Conservation (phyloP, 179 eudicot species). For the Spinacia oleracea region DNA sequence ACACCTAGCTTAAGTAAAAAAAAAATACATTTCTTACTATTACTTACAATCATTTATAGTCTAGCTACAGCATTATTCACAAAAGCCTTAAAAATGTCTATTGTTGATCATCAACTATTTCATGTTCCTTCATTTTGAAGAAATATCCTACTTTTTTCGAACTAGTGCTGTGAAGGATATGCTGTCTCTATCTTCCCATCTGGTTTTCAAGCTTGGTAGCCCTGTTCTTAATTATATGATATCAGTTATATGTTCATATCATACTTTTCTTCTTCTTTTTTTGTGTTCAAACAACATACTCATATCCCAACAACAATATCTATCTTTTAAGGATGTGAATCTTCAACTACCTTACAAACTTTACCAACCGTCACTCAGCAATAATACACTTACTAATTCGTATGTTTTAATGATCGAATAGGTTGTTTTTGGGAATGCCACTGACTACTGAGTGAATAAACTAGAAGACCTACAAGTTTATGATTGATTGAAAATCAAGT, state of each 20-base stretch:
- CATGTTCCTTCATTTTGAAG: no score
- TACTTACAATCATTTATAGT: no score
- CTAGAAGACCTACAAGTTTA: background rate
- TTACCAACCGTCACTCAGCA: no score
- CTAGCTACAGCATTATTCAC: no score
- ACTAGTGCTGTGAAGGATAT: no score
- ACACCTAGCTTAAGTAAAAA: no score
- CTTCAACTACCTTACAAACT: slow-evolving; percentile 27
- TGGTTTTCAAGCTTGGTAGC: background rate
- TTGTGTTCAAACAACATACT: slow-evolving; percentile 3
- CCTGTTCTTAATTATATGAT: background rate
- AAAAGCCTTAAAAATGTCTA: no score
- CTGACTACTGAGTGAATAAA: background rate
- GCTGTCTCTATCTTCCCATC: background rate
- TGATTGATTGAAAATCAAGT: slow-evolving; percentile 6
- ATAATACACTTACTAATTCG: background rate
- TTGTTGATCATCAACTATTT: no score
- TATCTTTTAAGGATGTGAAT: slow-evolving; percentile 24
- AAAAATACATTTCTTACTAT: no score
- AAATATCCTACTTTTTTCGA: no score
- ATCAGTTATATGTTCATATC: no score
- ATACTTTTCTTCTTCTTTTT: no score
- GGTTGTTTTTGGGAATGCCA: background rate
- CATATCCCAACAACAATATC: slow-evolving; percentile 18
- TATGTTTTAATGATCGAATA: background rate